These are phyloP conservation scores for Aspergillus carbonarius DNA, from an alignment of 2,329 filamentous ascomycete genomes.

Conservation along the genomic window DNA sequence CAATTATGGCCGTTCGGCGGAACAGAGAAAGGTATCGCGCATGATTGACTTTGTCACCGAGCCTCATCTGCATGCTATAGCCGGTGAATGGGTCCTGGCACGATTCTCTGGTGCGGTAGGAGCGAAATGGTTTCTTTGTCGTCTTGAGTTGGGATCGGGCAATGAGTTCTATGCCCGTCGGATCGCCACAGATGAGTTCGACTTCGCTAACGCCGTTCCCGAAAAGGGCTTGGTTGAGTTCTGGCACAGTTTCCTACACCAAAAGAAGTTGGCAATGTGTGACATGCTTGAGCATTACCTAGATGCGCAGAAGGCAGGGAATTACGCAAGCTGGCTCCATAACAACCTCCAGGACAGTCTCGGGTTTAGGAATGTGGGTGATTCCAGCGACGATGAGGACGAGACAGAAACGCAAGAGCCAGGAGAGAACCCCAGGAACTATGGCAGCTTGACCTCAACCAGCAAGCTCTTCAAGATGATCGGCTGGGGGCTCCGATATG, in stretches of 20 bases:
- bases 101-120: constrained; percentile 14
- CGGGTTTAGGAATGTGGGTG: neutral
- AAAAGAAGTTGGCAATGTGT: constrained; percentile 15
- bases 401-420: neutral
- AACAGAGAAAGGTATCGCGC: constrained; percentile 12
- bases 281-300: constrained; percentile 9
- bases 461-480: neutral
- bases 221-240: constrained; percentile 17
- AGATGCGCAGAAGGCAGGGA: neutral
- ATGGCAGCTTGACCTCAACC: neutral
- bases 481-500: neutral
- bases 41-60: constrained; percentile 20
- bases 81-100: constrained; percentile 19
- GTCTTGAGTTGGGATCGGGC: constrained; percentile 12
- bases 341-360: neutral
- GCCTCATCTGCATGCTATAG: constrained; percentile 12
- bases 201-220: constrained; percentile 16
- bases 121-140: constrained; percentile 18
- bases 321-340: neutral
- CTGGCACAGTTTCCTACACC: constrained; percentile 15
- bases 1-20: neutral
- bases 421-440: neutral
- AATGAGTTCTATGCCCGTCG: constrained; percentile 14
- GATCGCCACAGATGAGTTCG: constrained; percentile 17
- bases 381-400: neutral